These are phyloP conservation scores for Trichosporon coremiiforme DNA, from an alignment of 1,284 basidiomycete species.

Conservation along the genomic window DNA sequence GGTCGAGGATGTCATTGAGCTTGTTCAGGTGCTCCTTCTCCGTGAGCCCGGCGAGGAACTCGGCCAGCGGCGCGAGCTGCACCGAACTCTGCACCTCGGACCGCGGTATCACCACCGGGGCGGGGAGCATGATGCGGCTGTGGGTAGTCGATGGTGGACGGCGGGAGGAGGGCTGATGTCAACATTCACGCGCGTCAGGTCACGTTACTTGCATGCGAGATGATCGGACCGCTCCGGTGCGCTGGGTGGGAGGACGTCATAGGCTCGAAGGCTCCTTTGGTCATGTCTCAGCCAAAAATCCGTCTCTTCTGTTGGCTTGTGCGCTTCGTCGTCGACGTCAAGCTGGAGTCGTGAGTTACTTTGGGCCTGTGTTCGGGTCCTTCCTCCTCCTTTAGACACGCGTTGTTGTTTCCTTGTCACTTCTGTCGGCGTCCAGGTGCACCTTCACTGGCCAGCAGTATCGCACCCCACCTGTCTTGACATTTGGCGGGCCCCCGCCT, in stretches of 20 bases:
- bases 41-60: slow-evolving; percentile 37
- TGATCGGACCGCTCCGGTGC: not conserved
- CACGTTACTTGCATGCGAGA: not conserved
- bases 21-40: slow-evolving; percentile 39
- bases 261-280: not conserved
- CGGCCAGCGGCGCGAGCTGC: slow-evolving; percentile 42
- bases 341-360: no score
- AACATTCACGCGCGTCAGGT: slow-evolving; percentile 3
- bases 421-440: no score
- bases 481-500: no score
- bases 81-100: slow-evolving; percentile 43
- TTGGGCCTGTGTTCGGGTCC: no score
- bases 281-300: not conserved
- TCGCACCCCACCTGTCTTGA: no score
- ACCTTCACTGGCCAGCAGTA: no score
- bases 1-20: slow-evolving; percentile 44
- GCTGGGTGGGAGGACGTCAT: slow-evolving; percentile 16
- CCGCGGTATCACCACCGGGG: slow-evolving; percentile 35
- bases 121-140: slow-evolving; percentile 29
- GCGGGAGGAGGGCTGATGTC: not conserved
- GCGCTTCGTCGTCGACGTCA: not conserved
- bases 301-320: not conserved
- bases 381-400: no score
- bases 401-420: no score
- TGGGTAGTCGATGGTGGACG: not conserved